Conservation (phyloP, 116 monocot species). For the Zostera marina region DNA sequence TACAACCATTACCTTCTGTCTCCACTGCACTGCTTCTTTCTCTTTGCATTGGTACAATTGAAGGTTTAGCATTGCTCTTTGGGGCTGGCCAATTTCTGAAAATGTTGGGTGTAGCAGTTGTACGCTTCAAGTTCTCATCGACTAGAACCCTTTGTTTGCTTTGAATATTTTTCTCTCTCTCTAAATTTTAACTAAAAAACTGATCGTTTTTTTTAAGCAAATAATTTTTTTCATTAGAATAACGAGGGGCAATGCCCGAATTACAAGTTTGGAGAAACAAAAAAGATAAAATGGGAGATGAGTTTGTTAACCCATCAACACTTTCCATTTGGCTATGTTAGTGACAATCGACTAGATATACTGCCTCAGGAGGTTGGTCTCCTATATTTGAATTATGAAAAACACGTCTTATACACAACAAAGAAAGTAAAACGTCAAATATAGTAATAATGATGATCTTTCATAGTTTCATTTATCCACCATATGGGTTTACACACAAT, state of each 20-base stretch:
- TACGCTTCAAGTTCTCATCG: conserved; percentile 11
- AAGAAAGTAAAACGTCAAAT: not conserved
- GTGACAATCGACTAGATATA: too few species aligned
- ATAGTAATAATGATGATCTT: not conserved
- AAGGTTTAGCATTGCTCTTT: conserved; percentile 69
- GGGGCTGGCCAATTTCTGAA: conserved; percentile 67
- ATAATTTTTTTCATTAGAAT: too few species aligned
- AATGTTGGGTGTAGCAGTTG: conserved; percentile 69
- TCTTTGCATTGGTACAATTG: conserved; percentile 57
- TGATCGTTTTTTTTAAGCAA: too few species aligned
- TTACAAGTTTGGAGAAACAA: too few species aligned
- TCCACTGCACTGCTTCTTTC: conserved; percentile 81
- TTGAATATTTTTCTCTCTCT: not conserved
- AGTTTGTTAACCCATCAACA: too few species aligned
- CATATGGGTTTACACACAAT: not conserved
- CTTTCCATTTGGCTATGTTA: too few species aligned
- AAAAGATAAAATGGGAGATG: too few species aligned
- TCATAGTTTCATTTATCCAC: not conserved
- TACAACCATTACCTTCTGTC: conserved; percentile 55
- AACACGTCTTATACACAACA: not conserved
- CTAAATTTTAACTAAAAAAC: not conserved
- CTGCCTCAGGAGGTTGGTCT: too few species aligned
- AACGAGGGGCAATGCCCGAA: too few species aligned
- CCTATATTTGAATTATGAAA: too few species aligned
- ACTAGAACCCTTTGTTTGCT: not conserved